Base-by-base conservation (phyloP, 805 yeast genomes). In the Zygosaccharomyces bailii region DNA sequence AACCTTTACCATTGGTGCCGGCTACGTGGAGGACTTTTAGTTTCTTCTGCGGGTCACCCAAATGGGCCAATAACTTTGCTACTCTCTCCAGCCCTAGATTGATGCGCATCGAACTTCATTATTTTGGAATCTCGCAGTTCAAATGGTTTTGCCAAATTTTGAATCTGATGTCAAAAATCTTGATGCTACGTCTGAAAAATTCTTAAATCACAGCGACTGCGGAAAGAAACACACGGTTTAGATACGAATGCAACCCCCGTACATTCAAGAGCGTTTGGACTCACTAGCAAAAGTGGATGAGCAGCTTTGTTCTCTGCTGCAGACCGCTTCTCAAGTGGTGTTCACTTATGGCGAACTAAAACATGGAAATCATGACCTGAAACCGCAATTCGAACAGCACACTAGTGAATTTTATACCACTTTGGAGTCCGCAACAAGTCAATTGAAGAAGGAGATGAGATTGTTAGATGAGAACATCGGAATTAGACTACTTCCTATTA, bases 1-100 rank as follows among this genome's bases (percentile, higher is more conserved):
- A 89, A 0, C 99, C 99, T 59, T 91, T 91, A 0, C 99, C 99
- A 60, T 91, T 91, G 6, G 99, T 91, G 0, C 99, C 99, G 0
- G 96, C 96, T 3, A 93, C 75, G 59, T 93, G 99, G n/a, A 93
- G 69, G 0, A 88, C 80, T 49, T 78, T 76, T 57, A 79, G 79
- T 4, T 67, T 54, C 11, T 62, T 54, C 31, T 87, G 93, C 0
- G 96, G 97, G 54, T 80, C 76, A 0, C 87, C 88, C 16, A 89
- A 67, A 17, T 61, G 56, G 4, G 52, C 39, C 9, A 83, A 67
- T 2, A 84, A 70, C 31, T 58, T 55, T 1, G 64, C 24, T 0
- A 84, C 69, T 41, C 89, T 66, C 3, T 69, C 50, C 9, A 85
- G 68, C 2, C 86, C 87, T 8, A 85, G 66, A 44, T 78, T 80